Base-by-base conservation (phyloP, 495 filamentous ascomycete species). In the Lophiostoma macrostomum region DNA sequence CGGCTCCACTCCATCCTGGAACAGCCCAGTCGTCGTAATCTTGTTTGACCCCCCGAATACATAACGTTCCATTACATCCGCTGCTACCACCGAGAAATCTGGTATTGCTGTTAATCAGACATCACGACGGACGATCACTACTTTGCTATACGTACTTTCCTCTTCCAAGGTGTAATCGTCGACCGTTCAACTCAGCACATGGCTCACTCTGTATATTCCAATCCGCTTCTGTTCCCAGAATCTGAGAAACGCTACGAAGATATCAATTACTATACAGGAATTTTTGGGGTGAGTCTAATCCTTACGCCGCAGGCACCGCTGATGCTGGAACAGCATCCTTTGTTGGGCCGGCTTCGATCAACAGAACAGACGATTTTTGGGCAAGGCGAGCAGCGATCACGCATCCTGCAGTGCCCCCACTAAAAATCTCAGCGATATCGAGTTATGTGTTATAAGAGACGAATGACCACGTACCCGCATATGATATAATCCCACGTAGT, bases 21-120 rank as follows among this genome's bases (percentile, higher is more conserved):
- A 79, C 42, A 0, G 70, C 72, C 80, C 80, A 80, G 32, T 78
- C 70, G 25, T 84, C 74, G 56, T 81, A 86, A 58, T 88, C 84
- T 42, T 77, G 76, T 4, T 68, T 64, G 4, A 80, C 72, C 5
- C 84, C 84, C 7, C 77, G 55, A 12, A 71, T 77, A 50, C 72
- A 86, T 8, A 80, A 67, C 16, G 75, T 76, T 44, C 85, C 86
- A 65, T 88, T 88, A 49, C 86, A 78, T 13, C 77, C 77, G 28
- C 70, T 80, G 20, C 73, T 73, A 0, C 84, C 84, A 1, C 82
- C 83, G 0, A 88, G 68, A 1, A 78, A 78, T 13, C 74, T 74
- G n/a, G n/a, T n/a, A n/a, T n/a, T n/a, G n/a, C n/a, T n/a, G n/a
- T n/a, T n/a, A n/a, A n/a, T n/a, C n/a, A n/a, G n/a, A n/a, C n/a